Evolutionary conservation across 768 basidiomycete genomes (phyloP).

Genomic region (Psilocybe tampanensis): DNA sequence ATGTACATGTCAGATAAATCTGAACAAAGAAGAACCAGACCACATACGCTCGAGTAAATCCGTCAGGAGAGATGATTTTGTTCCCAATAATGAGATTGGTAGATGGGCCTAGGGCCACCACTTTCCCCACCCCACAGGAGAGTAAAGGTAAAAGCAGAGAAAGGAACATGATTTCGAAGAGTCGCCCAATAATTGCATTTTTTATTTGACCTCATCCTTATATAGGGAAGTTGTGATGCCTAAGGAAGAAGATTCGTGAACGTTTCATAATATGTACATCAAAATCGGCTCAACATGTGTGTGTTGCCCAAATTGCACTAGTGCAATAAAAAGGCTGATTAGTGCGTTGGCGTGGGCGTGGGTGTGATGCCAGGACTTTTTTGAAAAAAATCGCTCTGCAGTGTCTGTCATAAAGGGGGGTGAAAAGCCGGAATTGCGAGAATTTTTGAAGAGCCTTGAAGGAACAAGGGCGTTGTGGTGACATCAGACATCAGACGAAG

Average conservation of each 20-base stretch:
- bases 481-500: too few species aligned
- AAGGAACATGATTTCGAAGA: neutral
- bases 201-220: neutral
- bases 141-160: neutral
- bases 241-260: neutral
- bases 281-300: neutral
- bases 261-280: neutral
- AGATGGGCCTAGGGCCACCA: conserved; percentile 28
- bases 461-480: too few species aligned
- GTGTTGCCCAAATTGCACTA: neutral
- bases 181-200: neutral
- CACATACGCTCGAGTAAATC: conserved; percentile 41
- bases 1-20: neutral
- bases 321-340: neutral
- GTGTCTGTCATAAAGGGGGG: too few species aligned
- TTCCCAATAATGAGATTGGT: conserved; percentile 43
- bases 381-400: too few species aligned
- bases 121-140: neutral
- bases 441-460: too few species aligned
- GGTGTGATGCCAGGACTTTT: too few species aligned
- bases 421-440: too few species aligned
- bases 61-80: conserved; percentile 48
- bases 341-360: neutral
- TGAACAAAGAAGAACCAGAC: too few species aligned
- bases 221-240: neutral